Conservation (phyloP, 176 grass and related monocot genomes). For the Oryza punctata region DNA sequence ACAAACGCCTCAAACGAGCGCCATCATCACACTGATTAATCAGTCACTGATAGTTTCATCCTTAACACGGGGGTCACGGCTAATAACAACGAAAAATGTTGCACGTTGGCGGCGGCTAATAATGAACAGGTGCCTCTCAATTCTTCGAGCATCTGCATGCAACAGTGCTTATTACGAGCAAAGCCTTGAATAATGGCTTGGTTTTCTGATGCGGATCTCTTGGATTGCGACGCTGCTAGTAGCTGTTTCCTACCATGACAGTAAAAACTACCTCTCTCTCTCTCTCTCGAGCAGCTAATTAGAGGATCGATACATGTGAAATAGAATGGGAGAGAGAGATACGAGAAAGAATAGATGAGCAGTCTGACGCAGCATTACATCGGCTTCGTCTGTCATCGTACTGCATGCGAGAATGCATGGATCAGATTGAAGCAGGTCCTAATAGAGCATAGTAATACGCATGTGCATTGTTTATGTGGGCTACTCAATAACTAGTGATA, state of each 20-base stretch:
- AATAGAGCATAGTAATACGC: background rate
- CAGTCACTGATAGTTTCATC: background rate
- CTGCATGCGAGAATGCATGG: background rate
- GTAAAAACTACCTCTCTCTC: background rate
- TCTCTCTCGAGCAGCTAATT: constrained; percentile 36
- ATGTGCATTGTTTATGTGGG: background rate
- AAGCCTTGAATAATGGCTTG: background rate
- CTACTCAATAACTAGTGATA: background rate
- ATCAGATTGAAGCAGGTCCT: background rate
- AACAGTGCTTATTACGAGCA: background rate
- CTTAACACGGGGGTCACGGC: background rate
- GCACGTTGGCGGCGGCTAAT: constrained; percentile 10
- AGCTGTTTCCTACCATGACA: background rate
- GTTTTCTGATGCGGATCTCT: constrained; percentile 20
- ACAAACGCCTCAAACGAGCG: background rate
- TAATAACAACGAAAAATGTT: background rate
- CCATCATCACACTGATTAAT: background rate
- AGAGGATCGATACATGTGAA: background rate
- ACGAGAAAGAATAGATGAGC: background rate
- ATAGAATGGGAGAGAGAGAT: background rate
- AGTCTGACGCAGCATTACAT: constrained; percentile 11
- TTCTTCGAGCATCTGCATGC: background rate
- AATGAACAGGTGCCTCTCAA: background rate
- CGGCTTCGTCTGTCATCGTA: background rate
- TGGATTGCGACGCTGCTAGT: constrained; percentile 35